Evolutionary conservation across 768 basidiomycete genomes (phyloP).

Genomic region (Mrakia blollopis): DNA sequence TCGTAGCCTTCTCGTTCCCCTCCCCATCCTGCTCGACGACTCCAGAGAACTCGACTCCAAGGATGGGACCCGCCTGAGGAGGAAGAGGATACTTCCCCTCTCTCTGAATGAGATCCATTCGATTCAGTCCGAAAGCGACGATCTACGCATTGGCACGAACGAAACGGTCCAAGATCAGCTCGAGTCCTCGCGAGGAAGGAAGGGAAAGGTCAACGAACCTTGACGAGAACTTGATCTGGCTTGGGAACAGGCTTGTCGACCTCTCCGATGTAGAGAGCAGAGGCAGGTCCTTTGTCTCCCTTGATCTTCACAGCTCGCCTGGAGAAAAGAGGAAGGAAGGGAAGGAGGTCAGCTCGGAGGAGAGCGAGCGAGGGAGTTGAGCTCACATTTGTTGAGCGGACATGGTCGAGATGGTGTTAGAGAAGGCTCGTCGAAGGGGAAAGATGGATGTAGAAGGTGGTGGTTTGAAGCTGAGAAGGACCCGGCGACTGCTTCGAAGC

Average conservation of each 20-base stretch:
- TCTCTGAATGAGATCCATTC: slow-evolving; percentile 74
- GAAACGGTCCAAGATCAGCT: background rate
- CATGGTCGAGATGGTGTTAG: background rate
- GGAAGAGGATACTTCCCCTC: slow-evolving; percentile 56
- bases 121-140: slow-evolving; percentile 71
- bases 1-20: slow-evolving; percentile 44
- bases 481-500: too few species aligned
- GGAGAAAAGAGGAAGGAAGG: background rate
- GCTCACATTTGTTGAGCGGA: background rate
- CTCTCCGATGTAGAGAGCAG: slow-evolving; percentile 74
- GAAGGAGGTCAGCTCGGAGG: background rate
- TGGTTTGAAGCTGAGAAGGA: background rate
- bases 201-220: slow-evolving; percentile 50
- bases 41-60: slow-evolving; percentile 86
- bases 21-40: slow-evolving; percentile 55
- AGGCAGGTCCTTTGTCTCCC: slow-evolving; percentile 65
- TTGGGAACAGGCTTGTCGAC: slow-evolving; percentile 57
- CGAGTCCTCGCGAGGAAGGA: background rate
- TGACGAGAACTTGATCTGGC: slow-evolving; percentile 67
- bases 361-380: background rate
- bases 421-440: background rate
- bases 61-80: slow-evolving; percentile 64
- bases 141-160: slow-evolving; percentile 23
- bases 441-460: background rate
- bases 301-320: slow-evolving; percentile 81